Evolutionary conservation across 2,329 filamentous ascomycete species (phyloP).

Genomic region (Scleromitrula shiraiana): DNA sequence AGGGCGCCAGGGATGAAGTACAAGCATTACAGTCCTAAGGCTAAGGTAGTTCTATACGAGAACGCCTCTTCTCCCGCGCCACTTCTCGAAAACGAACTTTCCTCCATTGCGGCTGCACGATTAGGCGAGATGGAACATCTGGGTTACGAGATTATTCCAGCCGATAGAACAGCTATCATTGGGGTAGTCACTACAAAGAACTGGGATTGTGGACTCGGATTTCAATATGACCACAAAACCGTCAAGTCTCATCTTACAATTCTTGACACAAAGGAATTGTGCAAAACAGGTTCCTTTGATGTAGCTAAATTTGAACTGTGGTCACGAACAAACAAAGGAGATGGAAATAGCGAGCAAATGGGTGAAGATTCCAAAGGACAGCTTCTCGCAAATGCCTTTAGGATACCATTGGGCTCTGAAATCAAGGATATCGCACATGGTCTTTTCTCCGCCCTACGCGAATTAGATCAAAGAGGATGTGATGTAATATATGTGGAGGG

Average conservation of each 20-base stretch:
- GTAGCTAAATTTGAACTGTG: too few relatives aligned
- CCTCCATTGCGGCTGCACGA: constrained; percentile 10
- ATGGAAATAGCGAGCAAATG: neutral
- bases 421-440: constrained; percentile 73
- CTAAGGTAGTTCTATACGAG: constrained; percentile 78
- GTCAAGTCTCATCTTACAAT: neutral
- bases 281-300: too few relatives aligned
- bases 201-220: neutral
- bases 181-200: constrained; percentile 29
- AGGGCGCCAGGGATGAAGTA: constrained; percentile 98
- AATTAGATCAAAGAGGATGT: constrained; percentile 71
- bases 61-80: constrained; percentile 23
- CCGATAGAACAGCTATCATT: constrained; percentile 17
- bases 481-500: constrained; percentile 89
- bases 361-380: neutral
- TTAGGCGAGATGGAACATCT: constrained; percentile 6
- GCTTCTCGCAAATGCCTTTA: constrained; percentile 35
- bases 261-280: too few relatives aligned
- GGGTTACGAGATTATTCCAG: constrained; percentile 6
- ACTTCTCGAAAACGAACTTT: neutral
- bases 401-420: constrained; percentile 65
- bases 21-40: constrained; percentile 91
- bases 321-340: neutral
- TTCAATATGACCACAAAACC: neutral
- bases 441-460: constrained; percentile 78